Conservation (phyloP, 2,329 filamentous ascomycete species). For the Penicillium freii region DNA sequence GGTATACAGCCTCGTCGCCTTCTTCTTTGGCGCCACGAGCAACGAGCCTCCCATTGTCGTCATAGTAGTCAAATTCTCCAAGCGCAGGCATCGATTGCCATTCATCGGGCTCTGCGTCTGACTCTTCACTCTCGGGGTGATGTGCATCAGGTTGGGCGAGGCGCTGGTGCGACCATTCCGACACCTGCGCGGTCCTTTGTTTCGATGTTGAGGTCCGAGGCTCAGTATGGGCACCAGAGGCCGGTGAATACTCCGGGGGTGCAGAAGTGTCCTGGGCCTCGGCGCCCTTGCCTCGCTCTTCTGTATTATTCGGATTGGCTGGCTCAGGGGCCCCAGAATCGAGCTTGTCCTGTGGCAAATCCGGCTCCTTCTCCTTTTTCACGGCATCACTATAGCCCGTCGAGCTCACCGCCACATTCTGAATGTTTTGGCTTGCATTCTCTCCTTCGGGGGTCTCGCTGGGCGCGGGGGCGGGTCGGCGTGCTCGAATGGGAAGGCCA, state of each 20-base stretch:
- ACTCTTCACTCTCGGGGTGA: conserved; percentile 45
- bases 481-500: conserved; percentile 38
- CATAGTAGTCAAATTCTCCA: conserved; percentile 90
- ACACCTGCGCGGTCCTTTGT: conserved; percentile 47
- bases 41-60: conserved; percentile 85
- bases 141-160: conserved; percentile 53
- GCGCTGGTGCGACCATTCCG: conserved; percentile 90
- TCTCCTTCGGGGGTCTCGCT: conserved; percentile 16
- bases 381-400: neutral
- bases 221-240: conserved; percentile 4
- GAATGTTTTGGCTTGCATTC: conserved; percentile 24
- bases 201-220: conserved; percentile 22
- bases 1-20: conserved; percentile 70
- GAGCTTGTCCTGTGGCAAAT: neutral
- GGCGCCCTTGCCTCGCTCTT: conserved; percentile 3
- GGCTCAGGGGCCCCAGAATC: neutral
- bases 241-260: conserved; percentile 9
- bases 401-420: conserved; percentile 6
- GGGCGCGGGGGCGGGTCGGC: conserved; percentile 15
- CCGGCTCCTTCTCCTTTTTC: neutral
- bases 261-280: conserved; percentile 6
- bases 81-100: conserved; percentile 97
- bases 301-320: neutral
- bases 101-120: conserved; percentile 60
- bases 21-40: conserved; percentile 73